Evolutionary conservation across 1,284 basidiomycete species (phyloP), one percentile per base, ranked within the genome.

Genomic region (Exobasidium rhododendri): DNA sequence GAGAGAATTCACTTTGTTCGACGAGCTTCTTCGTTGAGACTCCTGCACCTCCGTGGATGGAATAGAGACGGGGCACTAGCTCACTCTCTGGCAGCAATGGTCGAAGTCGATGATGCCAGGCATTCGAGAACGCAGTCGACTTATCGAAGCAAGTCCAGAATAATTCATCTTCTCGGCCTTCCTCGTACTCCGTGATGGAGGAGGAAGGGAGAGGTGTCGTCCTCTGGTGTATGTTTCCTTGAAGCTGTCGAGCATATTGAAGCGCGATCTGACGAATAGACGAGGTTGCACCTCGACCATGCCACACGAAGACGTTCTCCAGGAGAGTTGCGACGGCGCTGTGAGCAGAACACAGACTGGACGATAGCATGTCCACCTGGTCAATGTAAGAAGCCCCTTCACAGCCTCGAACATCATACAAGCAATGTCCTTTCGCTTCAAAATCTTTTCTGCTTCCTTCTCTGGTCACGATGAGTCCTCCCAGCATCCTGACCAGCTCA

Each of bases 231-330:
- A 10, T 10, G 3, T 61, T 56, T 43, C 61, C 63, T 40, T 65
- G 64, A 10, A 70, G 59, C 20, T 68, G 64, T 11, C 62, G 61
- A 29, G 72, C 70, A 46, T 66, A 75, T 4, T 61, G 63, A n/a
- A 64, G 52, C 11, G 72, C 69, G 26, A 59, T 63, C 26, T 60
- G 61, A n/a, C 72, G 64, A 29, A 69, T 67, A n/a, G 58, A 52
- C 13, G 44, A 24, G 4, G 63, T 40, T 4, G 69, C 61, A 51
- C 74, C 75, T 10, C 58, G 43, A 17, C 75, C 75, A 51, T 77
- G 70, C 75, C 75, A 75, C 10, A 77, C 67, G 57, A 72, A 68
- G 1, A 69, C 50, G 4, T 65, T 59, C n/a, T 66, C 63, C 7
- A 66, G 57, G 5, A 71, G 47, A 2, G 63, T 67, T 11, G 59